A percentile compares a stretch with the other conserved stretches of the same genome.
Evolutionary conservation across 2,329 filamentous ascomycete species (phyloP).

Genomic region (Colletotrichum sp.): DNA sequence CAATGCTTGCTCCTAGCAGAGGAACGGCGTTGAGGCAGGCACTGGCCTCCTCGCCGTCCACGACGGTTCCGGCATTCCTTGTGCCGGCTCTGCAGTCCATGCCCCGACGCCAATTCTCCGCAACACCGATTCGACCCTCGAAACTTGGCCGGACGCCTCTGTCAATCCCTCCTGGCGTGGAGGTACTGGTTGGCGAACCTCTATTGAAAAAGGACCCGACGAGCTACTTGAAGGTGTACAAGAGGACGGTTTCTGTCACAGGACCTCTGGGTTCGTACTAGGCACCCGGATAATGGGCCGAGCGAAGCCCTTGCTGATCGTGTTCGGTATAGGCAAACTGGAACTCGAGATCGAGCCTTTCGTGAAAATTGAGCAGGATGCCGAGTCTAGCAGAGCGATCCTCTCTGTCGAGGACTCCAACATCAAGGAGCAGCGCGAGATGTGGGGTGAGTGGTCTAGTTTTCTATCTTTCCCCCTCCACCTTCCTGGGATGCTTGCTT

Average conservation of each 20-base stretch:
- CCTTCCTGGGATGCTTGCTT: not conserved
- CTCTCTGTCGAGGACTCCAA: constrained; percentile 74
- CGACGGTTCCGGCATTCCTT: constrained; percentile 73
- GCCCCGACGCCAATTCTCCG: constrained; percentile 69
- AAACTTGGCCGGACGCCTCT: constrained; percentile 87
- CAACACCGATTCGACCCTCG: constrained; percentile 69
- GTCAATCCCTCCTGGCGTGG: constrained; percentile 83
- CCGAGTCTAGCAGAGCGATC: constrained; percentile 63
- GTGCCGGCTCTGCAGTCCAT: constrained; percentile 69
- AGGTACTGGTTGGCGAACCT: constrained; percentile 72
- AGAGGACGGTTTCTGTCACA: constrained; percentile 74
- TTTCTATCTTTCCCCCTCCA: not conserved
- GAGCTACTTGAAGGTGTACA: constrained; percentile 65
- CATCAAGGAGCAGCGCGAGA: constrained; percentile 80
- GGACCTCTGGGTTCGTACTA: constrained; percentile 74
- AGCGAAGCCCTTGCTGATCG: not conserved
- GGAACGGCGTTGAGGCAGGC: constrained; percentile 65
- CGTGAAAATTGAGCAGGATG: constrained; percentile 73
- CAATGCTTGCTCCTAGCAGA: constrained; percentile 70
- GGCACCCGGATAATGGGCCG: not conserved
- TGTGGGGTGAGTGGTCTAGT: constrained; percentile 77
- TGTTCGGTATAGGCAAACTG: constrained; percentile 66
- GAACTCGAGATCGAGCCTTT: constrained; percentile 81
- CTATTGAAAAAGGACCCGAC: constrained; percentile 57
- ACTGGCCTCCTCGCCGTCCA: constrained; percentile 49